Percentiles rank a stretch among this genome's conserved stretches.
These are phyloP conservation scores for Pseudopyricularia javanii DNA, from an alignment of 2,329 filamentous ascomycete genomes.

Conservation along the genomic window DNA sequence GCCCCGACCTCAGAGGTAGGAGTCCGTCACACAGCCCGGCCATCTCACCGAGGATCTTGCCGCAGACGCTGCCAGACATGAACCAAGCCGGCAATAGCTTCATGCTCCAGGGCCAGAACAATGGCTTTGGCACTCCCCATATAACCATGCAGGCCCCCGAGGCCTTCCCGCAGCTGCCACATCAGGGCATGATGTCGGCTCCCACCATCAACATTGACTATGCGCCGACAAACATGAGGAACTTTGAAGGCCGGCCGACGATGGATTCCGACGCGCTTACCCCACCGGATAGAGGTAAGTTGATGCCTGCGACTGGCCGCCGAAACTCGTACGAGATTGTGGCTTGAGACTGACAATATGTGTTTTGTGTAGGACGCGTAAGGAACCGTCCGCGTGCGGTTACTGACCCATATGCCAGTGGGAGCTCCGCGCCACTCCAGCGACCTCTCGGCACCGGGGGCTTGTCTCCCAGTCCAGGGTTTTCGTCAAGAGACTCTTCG, in stretches of 20 bases:
- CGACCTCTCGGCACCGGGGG: conserved; percentile 9
- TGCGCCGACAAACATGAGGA: conserved; percentile 60
- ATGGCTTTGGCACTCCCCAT: conserved; percentile 26
- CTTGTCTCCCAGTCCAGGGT: conserved; percentile 37
- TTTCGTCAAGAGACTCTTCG: conserved; percentile 31
- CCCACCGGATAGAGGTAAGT: conserved; percentile 46
- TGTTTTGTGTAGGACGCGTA: neutral
- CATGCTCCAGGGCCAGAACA: conserved; percentile 26
- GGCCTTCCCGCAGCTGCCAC: conserved; percentile 37
- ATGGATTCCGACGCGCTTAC: conserved; percentile 69
- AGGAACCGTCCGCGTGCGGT: conserved; percentile 34
- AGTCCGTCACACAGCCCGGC: conserved; percentile 69
- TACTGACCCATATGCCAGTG: conserved; percentile 48
- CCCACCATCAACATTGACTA: conserved; percentile 92
- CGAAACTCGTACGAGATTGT: neutral
- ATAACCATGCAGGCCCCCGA: conserved; percentile 29
- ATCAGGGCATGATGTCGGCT: conserved; percentile 71
- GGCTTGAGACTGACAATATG: neutral
- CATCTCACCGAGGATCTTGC: conserved; percentile 49
- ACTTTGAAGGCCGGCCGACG: conserved; percentile 50
- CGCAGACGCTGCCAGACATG: conserved; percentile 42
- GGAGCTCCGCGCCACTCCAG: conserved; percentile 14
- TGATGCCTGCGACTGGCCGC: neutral
- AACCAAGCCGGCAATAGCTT: conserved; percentile 31
- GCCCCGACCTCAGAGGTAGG: conserved; percentile 45